A percentile compares a stretch with the other conserved stretches of the same genome.
Conservation (phyloP, 768 basidiomycete species). For the Mycena epipterygia region DNA sequence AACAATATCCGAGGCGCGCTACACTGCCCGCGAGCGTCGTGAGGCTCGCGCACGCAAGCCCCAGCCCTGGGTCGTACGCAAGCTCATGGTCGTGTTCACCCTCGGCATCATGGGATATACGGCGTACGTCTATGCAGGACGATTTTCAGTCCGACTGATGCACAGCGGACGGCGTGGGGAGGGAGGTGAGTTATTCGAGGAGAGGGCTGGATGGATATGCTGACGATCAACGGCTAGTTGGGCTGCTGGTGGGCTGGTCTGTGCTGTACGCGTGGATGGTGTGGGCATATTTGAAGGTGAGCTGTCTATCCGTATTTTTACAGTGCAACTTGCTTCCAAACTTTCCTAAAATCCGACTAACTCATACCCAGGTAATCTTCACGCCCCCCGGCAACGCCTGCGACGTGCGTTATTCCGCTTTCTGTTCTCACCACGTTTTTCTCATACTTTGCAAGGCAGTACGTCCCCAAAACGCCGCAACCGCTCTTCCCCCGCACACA, state of each 20-base stretch:
- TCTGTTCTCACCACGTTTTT: background rate
- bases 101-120: conserved; percentile 75
- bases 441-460: conserved; percentile 35
- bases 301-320: no score
- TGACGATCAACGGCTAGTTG: conserved; percentile 60
- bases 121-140: conserved; percentile 82
- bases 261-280: conserved; percentile 77
- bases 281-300: conserved; percentile 85
- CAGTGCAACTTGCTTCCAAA: no score
- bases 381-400: conserved; percentile 79
- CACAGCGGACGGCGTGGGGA: conserved; percentile 60
- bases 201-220: background rate
- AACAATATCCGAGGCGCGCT: conserved; percentile 63
- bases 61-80: conserved; percentile 83
- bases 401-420: conserved; percentile 60
- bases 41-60: conserved; percentile 57
- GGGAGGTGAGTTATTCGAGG: conserved; percentile 72
- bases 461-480: conserved; percentile 42
- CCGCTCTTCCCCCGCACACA: conserved; percentile 40
- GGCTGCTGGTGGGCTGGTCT: conserved; percentile 72
- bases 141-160: conserved; percentile 83
- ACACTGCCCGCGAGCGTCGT: conserved; percentile 55
- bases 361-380: conserved; percentile 65
- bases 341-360: background rate
- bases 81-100: conserved; percentile 73